phyloP scores from a whole-genome alignment of 176 grass and related monocot species.

The maize (Zea mays) region Zm-B73-REFERENCE-NAM-5.0 NC_050096.1:267914001-267914500 shows the following conservation, averaged over 20 bases:
- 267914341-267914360: conserved; percentile 55
- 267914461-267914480: conserved; percentile 93
- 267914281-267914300: conserved; percentile 81
- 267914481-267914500: conserved; percentile 78
- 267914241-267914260: conserved; percentile 70
- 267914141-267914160: conserved; percentile 46
- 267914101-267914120: conserved; percentile 56
- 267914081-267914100: conserved; percentile 79
- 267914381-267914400: conserved; percentile 83
- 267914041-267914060: conserved; percentile 67
- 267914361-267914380: conserved; percentile 82
- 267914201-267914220: conserved; percentile 82
- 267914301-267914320: conserved; percentile 64
- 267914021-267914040: conserved; percentile 64
- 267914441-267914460: conserved; percentile 83
- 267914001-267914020: conserved; percentile 38
- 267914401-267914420: conserved; percentile 80
- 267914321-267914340: conserved; percentile 49
- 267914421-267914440: conserved; percentile 74
- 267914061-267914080: conserved; percentile 62
- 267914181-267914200: conserved; percentile 74
- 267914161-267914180: conserved; percentile 30
- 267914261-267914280: conserved; percentile 87
- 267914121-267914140: conserved; percentile 60
- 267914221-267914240: conserved; percentile 83